Base-by-base conservation (phyloP, 2,329 filamentous ascomycete species). In the Claviceps africana region DNA sequence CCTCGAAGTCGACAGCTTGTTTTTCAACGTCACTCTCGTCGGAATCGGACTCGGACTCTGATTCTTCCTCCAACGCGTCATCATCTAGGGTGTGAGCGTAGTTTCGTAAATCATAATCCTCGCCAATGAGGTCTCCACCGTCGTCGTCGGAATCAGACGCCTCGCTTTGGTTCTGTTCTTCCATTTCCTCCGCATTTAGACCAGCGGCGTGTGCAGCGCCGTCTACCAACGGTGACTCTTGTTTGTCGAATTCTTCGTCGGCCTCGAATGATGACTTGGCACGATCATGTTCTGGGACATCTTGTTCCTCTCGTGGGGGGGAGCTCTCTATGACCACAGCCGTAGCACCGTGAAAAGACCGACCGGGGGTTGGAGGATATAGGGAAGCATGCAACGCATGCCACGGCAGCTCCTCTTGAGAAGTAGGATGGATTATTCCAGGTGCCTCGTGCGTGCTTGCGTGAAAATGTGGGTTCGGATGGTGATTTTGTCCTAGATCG, bases 51-150 rank as follows among this genome's bases (percentile, higher is more conserved):
- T 56, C 54, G 3, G 48, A 48, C 37, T 56, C 59, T 9, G 54
- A 58, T 4, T 51, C 54, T 2, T 54, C 57, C 19, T 57, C 54
- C 2, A 51, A 57, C 8, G 53, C 54, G 19, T 66, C 67, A 25
- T 68, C 66, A 46, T 64, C 61, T 37, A 58, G 62, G 30, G 64
- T 57, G 42, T 57, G 56, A 46, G 62, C 62, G 51, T 66, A 67
- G 40, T 65, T 65, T 47, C 64, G 55, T 30, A 66, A 55, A 46
- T 67, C 64, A 28, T 67, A 66, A 51, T 67, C 65, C 33, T 67
- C 64, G 13, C 65, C 65, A 37, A 59, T 56, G 21, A 60, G 52
- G 17, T 66, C 63, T 1, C 60, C 59, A 19, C 58, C 61, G 49
- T 65, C 60, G 21, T 55, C 55, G 46, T 60, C 44, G 8, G 44